Evolutionary conservation across 805 yeast genomes (phyloP).

Genomic region (Saccharomyces paradoxus): DNA sequence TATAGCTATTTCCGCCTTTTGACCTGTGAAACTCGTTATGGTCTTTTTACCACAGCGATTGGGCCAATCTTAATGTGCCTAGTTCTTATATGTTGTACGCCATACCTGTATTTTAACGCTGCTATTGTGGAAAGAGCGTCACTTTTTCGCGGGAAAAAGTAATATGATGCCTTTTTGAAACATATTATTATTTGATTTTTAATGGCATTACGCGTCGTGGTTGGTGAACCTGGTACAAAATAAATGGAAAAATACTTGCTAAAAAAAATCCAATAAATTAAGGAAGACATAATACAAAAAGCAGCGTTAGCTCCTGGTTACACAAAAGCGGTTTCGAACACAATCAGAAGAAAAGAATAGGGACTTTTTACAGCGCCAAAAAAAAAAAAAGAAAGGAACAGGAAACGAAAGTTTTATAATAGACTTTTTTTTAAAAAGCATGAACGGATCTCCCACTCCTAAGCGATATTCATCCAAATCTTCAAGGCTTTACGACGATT

Average conservation of each 20-base stretch:
- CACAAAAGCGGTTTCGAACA: neutral
- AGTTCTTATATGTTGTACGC: neutral
- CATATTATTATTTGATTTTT: neutral
- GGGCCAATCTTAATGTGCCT: neutral
- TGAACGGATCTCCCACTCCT: constrained; percentile 29
- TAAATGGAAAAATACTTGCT: neutral
- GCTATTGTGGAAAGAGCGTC: neutral
- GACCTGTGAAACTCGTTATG: no score
- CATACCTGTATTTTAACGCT: neutral
- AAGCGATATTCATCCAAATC: constrained; percentile 20
- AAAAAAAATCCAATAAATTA: neutral
- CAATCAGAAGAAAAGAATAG: neutral
- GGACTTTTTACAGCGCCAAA: neutral
- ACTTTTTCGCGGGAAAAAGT: neutral
- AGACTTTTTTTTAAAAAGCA: neutral
- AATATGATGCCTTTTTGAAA: neutral
- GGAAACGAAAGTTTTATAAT: neutral
- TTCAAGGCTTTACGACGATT: constrained; percentile 1
- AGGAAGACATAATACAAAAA: neutral
- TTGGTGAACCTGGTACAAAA: neutral
- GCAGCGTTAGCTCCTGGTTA: neutral
- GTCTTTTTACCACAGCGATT: neutral
- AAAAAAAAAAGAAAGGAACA: neutral
- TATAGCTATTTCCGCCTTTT: neutral
- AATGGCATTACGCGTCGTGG: neutral